These are phyloP conservation scores for Botrytis fabae DNA, from an alignment of 2,329 filamentous ascomycete genomes.

Conservation along the genomic window DNA sequence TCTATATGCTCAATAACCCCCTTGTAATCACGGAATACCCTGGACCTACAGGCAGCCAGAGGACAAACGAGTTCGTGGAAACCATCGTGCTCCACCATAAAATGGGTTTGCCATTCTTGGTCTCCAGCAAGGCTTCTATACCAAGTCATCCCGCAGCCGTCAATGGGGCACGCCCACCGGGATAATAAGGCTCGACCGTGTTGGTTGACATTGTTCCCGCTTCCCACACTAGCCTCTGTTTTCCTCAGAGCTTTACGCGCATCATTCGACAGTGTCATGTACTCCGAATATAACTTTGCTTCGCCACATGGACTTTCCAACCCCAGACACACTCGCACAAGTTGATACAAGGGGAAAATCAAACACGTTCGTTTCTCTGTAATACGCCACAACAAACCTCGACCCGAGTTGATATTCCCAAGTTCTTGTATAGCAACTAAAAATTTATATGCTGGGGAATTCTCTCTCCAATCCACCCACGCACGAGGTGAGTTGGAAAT, in stretches of 20 bases:
- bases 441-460: background rate
- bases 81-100: background rate
- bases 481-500: background rate
- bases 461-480: background rate
- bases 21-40: background rate
- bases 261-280: background rate
- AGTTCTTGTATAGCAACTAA: background rate
- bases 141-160: background rate
- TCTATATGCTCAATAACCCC: background rate
- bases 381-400: background rate
- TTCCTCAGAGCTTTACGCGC: background rate
- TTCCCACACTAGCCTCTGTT: background rate
- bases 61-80: background rate
- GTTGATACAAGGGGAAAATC: background rate
- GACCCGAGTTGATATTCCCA: background rate
- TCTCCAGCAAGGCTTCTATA: background rate
- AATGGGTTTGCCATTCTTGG: background rate
- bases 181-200: background rate
- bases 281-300: background rate
- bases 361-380: background rate
- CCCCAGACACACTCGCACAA: background rate
- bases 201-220: background rate
- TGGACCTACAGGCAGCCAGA: background rate
- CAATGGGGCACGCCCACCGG: background rate
- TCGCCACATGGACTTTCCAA: background rate